phyloP scores from a whole-genome alignment of 768 basidiomycete genomes.

The Pisolithus microcarpus region DNA sequence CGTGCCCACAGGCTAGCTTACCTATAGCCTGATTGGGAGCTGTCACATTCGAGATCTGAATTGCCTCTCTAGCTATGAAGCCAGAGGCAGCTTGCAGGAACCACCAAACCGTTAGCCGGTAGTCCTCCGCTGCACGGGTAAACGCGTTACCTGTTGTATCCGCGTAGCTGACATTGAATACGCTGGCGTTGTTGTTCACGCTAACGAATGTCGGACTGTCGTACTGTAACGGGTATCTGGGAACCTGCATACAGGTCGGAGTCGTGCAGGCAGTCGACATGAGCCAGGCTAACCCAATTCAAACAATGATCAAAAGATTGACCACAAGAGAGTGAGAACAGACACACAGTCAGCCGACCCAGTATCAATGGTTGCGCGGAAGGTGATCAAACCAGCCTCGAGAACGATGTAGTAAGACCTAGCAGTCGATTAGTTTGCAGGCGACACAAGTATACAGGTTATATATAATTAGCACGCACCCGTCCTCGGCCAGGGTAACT shows the following conservation, averaged over 20 bases:
- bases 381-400: slow-evolving; percentile 51
- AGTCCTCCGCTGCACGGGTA: not conserved
- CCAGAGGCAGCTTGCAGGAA: slow-evolving; percentile 50
- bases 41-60: slow-evolving; percentile 55
- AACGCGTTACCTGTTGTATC: slow-evolving; percentile 52
- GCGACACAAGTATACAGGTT: not conserved
- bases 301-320: not conserved
- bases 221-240: slow-evolving; percentile 66
- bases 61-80: slow-evolving; percentile 61
- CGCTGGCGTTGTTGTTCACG: slow-evolving; percentile 54
- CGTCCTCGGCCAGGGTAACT: slow-evolving; percentile 41
- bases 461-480: slow-evolving; percentile 27
- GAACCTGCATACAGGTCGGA: slow-evolving; percentile 46
- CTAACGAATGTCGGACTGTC: slow-evolving; percentile 56
- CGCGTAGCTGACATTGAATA: slow-evolving; percentile 54
- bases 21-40: slow-evolving; percentile 61
- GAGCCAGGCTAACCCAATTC: slow-evolving; percentile 49
- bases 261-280: slow-evolving; percentile 56
- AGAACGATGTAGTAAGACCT: slow-evolving; percentile 68
- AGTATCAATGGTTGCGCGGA: slow-evolving; percentile 69
- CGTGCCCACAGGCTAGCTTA: slow-evolving; percentile 25
- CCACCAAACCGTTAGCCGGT: slow-evolving; percentile 1
- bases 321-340: not conserved
- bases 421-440: slow-evolving; percentile 6
- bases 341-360: slow-evolving; percentile 40